These are phyloP conservation scores for Anthracocystis walkeri DNA, from an alignment of 1,284 basidiomycete species.

Conservation along the genomic window DNA sequence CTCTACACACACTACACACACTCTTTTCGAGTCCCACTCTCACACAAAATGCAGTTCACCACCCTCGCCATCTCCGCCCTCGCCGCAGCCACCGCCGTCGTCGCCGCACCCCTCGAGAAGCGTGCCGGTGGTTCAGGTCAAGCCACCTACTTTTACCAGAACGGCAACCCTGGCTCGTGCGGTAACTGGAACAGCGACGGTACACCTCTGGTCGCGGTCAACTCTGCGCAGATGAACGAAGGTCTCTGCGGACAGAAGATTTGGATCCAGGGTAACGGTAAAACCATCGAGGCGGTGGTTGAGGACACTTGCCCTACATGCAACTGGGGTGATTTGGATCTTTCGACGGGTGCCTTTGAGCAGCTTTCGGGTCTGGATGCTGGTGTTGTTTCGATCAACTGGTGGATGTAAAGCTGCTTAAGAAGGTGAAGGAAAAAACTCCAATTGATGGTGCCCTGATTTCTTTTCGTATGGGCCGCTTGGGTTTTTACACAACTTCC, in stretches of 20 bases:
- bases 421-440: not conserved
- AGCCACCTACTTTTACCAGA: conserved; percentile 57
- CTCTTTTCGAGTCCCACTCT: not conserved
- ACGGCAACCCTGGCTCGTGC: conserved; percentile 60
- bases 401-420: conserved; percentile 29
- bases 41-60: conserved; percentile 49
- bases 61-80: conserved; percentile 46
- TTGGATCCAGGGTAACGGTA: conserved; percentile 43
- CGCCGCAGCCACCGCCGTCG: conserved; percentile 34
- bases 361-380: conserved; percentile 32
- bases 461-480: conserved; percentile 16
- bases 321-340: conserved; percentile 47
- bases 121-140: conserved; percentile 33
- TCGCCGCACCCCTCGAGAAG: conserved; percentile 44
- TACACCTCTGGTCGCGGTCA: conserved; percentile 37
- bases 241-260: conserved; percentile 40
- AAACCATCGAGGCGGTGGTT: conserved; percentile 45
- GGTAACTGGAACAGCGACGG: conserved; percentile 57
- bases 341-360: conserved; percentile 55
- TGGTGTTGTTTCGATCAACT: conserved; percentile 46
- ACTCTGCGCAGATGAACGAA: conserved; percentile 42
- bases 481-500: not conserved
- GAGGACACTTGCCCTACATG: conserved; percentile 59
- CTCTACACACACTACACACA: not conserved
- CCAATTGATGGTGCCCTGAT: conserved; percentile 9